Evolutionary conservation across 345 rosid genomes (phyloP), one percentile per base, ranked within the genome.

Genomic region (Moricandia moricandioides): DNA sequence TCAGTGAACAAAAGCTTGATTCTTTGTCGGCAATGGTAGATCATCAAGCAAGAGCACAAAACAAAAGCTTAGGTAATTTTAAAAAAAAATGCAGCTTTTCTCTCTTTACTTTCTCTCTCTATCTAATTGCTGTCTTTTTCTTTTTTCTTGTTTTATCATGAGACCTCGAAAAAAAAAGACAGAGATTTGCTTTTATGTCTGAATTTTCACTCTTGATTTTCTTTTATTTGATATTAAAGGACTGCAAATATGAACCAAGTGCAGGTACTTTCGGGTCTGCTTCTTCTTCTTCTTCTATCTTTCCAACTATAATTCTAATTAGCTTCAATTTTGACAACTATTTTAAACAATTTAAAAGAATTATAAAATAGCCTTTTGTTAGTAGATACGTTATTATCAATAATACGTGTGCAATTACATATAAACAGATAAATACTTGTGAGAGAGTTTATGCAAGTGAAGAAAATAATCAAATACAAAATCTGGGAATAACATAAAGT

Each of bases 251-350:
- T 81, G 84, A 78, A 64, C n/a, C 17, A 71, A 83, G 78, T 75
- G 75, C 92, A 85, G 83, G 70, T 61, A 78, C 79, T 84, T 77
- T 80, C 84, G 83, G 83, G 71, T 74, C 72, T 70, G 81, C 82
- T 80, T 57, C 77, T 73, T 10, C 45, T 73, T 10, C 45, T 71
- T 71, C 77, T 58, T 77, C 77, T 77, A 49, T 77, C 72, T 71
- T 67, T 56, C 35, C 71, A 71, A 65, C 76, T 57, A 77, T 71
- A 71, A 71, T 2, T 78, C 37, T 67, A 67, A 78, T 78, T 72
- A 78, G 54, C 33, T 70, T 64, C 58, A 52, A 62, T 24, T 59
- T 60, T 51, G 34, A 69, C 64, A 69, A 76, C 30, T 29, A 69
- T 69, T 40, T 62, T 29, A 31, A 13, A 31, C 65, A 29, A 33